These are phyloP conservation scores for Lecanicillium sp. DNA, from an alignment of 2,329 filamentous ascomycete species.

Conservation along the genomic window DNA sequence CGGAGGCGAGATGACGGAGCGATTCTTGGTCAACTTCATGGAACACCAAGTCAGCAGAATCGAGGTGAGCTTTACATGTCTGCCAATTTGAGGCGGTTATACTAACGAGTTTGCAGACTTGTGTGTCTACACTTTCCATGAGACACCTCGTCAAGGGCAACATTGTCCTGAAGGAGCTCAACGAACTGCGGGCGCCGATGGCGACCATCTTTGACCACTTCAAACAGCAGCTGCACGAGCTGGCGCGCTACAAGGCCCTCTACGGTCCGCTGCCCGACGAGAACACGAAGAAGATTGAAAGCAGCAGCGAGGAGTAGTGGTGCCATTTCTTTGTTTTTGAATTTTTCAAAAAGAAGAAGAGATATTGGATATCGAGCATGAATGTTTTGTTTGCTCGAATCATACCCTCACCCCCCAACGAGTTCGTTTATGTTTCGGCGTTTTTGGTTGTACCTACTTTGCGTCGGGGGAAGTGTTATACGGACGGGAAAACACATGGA, in stretches of 20 bases:
- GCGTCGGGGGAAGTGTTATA: too few species aligned
- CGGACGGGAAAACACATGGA: too few species aligned
- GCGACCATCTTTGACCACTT: constrained; percentile 60
- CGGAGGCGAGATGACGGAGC: constrained; percentile 82
- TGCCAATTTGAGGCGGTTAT: constrained; percentile 17
- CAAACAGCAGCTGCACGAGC: constrained; percentile 54
- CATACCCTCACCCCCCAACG: too few species aligned
- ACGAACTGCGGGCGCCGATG: constrained; percentile 75
- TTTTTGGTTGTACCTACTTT: too few species aligned
- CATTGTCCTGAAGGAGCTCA: constrained; percentile 53
- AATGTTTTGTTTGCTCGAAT: too few species aligned
- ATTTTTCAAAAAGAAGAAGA: too few species aligned
- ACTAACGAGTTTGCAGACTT: constrained; percentile 52
- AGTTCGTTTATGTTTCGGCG: too few species aligned
- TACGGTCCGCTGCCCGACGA: constrained; percentile 39
- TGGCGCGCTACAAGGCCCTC: constrained; percentile 53
- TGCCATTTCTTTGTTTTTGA: too few species aligned
- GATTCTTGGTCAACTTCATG: constrained; percentile 80
- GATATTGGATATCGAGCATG: too few species aligned
- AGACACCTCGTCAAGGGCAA: constrained; percentile 73
- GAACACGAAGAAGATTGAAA: constrained; percentile 6
- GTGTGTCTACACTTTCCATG: constrained; percentile 70
- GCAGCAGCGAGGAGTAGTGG: neutral
- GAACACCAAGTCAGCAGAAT: constrained; percentile 94
- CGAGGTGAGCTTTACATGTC: constrained; percentile 59